Evolutionary conservation across 106 monocot species (phyloP).

Genomic region (Dioscorea alata): DNA sequence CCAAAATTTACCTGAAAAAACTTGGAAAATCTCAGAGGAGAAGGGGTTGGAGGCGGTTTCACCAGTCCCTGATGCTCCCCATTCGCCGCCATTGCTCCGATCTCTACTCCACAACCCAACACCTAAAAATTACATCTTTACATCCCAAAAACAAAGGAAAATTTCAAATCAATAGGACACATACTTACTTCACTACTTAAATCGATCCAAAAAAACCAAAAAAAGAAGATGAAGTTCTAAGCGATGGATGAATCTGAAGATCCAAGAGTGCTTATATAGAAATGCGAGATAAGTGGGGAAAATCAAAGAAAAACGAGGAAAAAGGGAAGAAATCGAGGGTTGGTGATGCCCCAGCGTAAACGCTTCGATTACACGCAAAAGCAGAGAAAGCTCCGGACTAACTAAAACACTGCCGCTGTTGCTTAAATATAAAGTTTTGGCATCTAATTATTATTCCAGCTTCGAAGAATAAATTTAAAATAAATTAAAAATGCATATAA

Average conservation of each 20-base stretch:
- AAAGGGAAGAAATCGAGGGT: not conserved
- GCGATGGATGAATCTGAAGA: no score
- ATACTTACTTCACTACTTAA: no score
- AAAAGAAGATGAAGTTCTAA: no score
- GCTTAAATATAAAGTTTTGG: no score
- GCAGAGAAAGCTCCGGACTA: not conserved
- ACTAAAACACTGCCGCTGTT: no score
- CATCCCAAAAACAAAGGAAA: not conserved
- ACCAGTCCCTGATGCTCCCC: not conserved
- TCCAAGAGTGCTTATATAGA: no score
- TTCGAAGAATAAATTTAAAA: no score
- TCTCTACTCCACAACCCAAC: not conserved
- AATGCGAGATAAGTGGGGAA: no score
- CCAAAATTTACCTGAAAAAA: conserved; percentile 6
- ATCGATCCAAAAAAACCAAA: no score
- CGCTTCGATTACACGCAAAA: not conserved
- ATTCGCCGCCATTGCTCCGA: conserved; percentile 3
- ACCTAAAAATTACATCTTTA: not conserved
- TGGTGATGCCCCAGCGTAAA: not conserved
- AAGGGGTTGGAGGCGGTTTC: conserved; percentile 11
- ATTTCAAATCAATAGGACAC: not conserved
- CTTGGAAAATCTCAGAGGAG: conserved; percentile 13
- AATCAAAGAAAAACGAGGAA: not conserved
- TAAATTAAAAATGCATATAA: no score
- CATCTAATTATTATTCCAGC: no score